A percentile compares a stretch with the other conserved stretches of the same genome.
These are phyloP conservation scores for Zygnema circumcarinatum DNA, from an alignment of 139 green algal species.

Conservation along the genomic window DNA sequence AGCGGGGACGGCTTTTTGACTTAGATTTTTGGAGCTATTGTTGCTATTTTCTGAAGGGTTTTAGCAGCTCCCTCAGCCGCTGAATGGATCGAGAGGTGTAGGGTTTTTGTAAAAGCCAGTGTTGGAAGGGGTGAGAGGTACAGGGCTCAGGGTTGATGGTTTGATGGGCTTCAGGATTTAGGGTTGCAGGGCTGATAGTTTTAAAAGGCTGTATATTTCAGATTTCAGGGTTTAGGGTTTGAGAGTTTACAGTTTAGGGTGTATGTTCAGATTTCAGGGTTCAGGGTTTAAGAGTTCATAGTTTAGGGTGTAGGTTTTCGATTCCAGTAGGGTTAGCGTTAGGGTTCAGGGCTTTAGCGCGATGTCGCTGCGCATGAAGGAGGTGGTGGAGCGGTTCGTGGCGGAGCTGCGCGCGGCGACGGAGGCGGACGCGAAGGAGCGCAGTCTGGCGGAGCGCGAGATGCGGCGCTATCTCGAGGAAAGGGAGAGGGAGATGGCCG, in stretches of 20 bases:
- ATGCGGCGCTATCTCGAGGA: constrained; percentile 53
- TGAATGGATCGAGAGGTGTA: no score
- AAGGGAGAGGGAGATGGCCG: constrained; percentile 48
- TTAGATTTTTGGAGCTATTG: no score
- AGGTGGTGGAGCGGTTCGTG: constrained; percentile 53
- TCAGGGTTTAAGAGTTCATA: not conserved
- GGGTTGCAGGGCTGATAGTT: not conserved
- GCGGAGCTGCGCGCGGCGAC: constrained; percentile 42
- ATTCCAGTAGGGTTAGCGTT: not conserved
- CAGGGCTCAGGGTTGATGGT: no score
- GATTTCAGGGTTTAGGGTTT: not conserved
- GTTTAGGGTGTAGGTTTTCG: not conserved
- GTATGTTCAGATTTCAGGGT: not conserved
- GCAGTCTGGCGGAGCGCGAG: constrained; percentile 45
- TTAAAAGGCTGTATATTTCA: not conserved
- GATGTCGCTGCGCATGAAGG: constrained; percentile 56
- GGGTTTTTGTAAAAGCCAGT: no score
- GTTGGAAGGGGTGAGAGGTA: no score
- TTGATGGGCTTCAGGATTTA: not conserved
- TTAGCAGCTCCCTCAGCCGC: no score
- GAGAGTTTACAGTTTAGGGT: not conserved
- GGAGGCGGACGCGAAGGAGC: constrained; percentile 52
- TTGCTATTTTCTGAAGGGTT: no score
- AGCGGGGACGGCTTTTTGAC: no score
- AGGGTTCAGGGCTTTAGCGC: not conserved